Evolutionary conservation across 257 asterid species (phyloP), one percentile per base, ranked within the genome.

Genomic region (Hygrophila difformis): DNA sequence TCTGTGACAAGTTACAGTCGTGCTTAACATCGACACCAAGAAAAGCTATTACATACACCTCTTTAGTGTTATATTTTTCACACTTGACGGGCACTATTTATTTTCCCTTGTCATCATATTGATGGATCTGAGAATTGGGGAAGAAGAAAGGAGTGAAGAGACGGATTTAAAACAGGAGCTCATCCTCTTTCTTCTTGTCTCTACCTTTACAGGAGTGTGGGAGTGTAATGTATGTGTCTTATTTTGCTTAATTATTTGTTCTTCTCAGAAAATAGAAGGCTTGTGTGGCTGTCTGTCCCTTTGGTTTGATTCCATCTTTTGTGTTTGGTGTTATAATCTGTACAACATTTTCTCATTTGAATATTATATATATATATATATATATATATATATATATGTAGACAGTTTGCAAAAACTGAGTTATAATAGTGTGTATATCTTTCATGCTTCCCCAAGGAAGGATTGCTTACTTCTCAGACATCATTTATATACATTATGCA

Each of bases 111-210:
- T n/a, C n/a, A n/a, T n/a, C n/a, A n/a, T n/a, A n/a, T n/a, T n/a
- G n/a, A n/a, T n/a, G n/a, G n/a, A n/a, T n/a, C n/a, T n/a, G n/a
- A n/a, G 66, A 73, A 64, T 50, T 60, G 47, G 64, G 8, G 37
- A 15, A 74, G 61, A n/a, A 69, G 93, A 81, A 78, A 78, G 78
- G 92, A 78, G 93, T 47, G 95, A 85, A 67, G 95, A 74, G 94
- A 81, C 74, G 31, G 45, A 62, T 33, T 33, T 33, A 5, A 33
- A 33, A 33, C 37, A 33, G 37, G 89, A 68, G 95, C 93, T 84
- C 89, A 73, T 84, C 95, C 98, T 89, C 94, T 77, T 82, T 82
- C 96, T 75, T 74, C 70, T 77, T 77, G 62, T 33, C 2, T 33
- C 10, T 33, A 33, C 37, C 12, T 33, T 31, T 49, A 51, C 48